Evolutionary conservation across 495 filamentous ascomycete species (phyloP).

Genomic region (Filosporella fistucella): DNA sequence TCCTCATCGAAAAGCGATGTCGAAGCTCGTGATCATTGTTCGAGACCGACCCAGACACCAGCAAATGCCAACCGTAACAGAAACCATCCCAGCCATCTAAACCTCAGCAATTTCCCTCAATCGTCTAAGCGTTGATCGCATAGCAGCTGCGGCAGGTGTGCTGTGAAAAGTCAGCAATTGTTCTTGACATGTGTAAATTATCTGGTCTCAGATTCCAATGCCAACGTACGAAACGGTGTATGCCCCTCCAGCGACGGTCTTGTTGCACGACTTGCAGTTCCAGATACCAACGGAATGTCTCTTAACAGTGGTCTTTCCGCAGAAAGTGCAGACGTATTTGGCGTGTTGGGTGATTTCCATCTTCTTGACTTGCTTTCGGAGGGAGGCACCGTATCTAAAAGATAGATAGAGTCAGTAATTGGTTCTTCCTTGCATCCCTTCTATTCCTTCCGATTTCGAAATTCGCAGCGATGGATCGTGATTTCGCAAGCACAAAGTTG

Average conservation of each 20-base stretch:
- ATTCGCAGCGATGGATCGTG: background rate
- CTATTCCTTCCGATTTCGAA: background rate
- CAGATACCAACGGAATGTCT: slow-evolving; percentile 92
- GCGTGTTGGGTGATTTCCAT: slow-evolving; percentile 98
- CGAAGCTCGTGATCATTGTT: slow-evolving; percentile 21
- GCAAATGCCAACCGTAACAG: slow-evolving; percentile 27
- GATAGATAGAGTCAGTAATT: slow-evolving; percentile 3
- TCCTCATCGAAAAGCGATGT: slow-evolving; percentile 25
- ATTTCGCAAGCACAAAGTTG: background rate
- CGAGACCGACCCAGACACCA: slow-evolving; percentile 25
- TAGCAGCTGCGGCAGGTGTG: slow-evolving; percentile 92
- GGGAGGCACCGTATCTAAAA: slow-evolving; percentile 92
- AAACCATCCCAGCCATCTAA: slow-evolving; percentile 49
- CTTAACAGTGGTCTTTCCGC: slow-evolving; percentile 93
- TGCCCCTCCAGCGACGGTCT: slow-evolving; percentile 93
- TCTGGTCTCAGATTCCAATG: background rate
- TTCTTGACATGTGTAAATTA: slow-evolving; percentile 20
- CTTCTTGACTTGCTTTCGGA: slow-evolving; percentile 99
- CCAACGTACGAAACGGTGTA: slow-evolving; percentile 91
- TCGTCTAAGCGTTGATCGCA: slow-evolving; percentile 94
- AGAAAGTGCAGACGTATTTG: slow-evolving; percentile 87
- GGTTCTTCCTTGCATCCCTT: background rate
- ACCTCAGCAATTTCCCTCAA: slow-evolving; percentile 98
- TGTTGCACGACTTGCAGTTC: slow-evolving; percentile 89
- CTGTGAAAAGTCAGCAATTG: slow-evolving; percentile 38